A percentile compares a stretch with the other conserved stretches of the same genome.
These are phyloP conservation scores for Salix brachista DNA, from an alignment of 345 rosid species.

Conservation along the genomic window DNA sequence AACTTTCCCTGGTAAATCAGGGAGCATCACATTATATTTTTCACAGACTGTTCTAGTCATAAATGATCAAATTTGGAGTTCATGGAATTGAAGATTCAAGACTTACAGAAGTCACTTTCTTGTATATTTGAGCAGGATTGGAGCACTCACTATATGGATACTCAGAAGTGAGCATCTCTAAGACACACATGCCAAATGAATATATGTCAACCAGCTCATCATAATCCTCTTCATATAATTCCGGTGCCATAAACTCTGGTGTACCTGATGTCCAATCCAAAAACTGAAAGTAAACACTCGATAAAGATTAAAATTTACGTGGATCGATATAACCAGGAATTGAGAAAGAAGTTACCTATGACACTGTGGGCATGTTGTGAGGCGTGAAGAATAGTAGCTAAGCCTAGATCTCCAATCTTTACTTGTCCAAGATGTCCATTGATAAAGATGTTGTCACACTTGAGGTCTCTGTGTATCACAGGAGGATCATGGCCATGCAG, in stretches of 20 bases:
- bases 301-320: background rate
- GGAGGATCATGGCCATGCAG: slow-evolving; percentile 82
- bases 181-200: slow-evolving; percentile 33
- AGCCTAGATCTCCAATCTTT: slow-evolving; percentile 91
- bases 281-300: background rate
- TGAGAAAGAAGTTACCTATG: slow-evolving; percentile 43
- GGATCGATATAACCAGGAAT: background rate
- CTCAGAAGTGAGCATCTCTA: slow-evolving; percentile 32
- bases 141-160: slow-evolving; percentile 34
- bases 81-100: background rate
- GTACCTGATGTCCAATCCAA: slow-evolving; percentile 8
- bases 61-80: background rate
- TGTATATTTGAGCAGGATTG: slow-evolving; percentile 35
- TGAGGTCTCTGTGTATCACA: slow-evolving; percentile 90
- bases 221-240: slow-evolving; percentile 32
- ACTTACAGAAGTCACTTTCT: slow-evolving; percentile 35
- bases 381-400: slow-evolving; percentile 75
- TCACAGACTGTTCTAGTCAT: background rate
- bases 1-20: slow-evolving; percentile 59
- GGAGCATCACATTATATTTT: background rate
- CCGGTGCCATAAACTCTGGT: slow-evolving; percentile 34
- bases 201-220: slow-evolving; percentile 30
- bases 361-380: slow-evolving; percentile 83
- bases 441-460: slow-evolving; percentile 88
- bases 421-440: slow-evolving; percentile 95